Evolutionary conservation across 2,329 filamentous ascomycete genomes (phyloP), one percentile per base, ranked within the genome.

Genomic region (Botryotinia narcissicola): DNA sequence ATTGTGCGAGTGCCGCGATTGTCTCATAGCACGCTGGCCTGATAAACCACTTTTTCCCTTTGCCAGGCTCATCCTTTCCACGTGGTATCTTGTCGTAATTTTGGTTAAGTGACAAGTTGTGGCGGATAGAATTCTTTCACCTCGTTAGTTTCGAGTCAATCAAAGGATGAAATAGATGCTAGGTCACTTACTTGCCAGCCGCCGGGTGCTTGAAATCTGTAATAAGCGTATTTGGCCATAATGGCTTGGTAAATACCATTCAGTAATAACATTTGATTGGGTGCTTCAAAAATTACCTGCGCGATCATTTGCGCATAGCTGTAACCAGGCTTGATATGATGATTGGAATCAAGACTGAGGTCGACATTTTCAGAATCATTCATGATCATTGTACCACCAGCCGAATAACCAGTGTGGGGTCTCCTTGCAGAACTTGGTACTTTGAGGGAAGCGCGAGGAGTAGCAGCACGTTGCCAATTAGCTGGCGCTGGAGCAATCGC

Each of bases 41-140:
- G 80, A 99, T 95, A 82, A 95, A 93, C 96, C 96, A 99, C 81
- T 98, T 98, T 94, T 98, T 98, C 42, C 96, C 96, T 82, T 99
- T 99, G 20, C 96, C 96, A 35, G 96, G 96, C 81, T 99, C 96
- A 78, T 98, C 94, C 0, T 94, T 97, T 25, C 93, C 91, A 64
- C 96, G 91, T 4, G 96, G 93, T 14, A 97, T 92, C 82, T 99
- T 99, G 78, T 94, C 91, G 80, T 99, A 99, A 0, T 92, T 90
- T 81, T 98, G 97, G 82, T 97, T 98, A 60, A 99, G 84, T 1
- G 96, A 98, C 22, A 99, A 83, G 78, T 99, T 99, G 82, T 99
- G 96, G 20, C 96, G 91, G 77, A 99, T 99, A 0, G 94, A 98
- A 82, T 99, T 99, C 90, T 94, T 68, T 40, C 2, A 22, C 48